Evolutionary conservation across 257 asterid species (phyloP).

Genomic region (Capsicum baccatum): DNA sequence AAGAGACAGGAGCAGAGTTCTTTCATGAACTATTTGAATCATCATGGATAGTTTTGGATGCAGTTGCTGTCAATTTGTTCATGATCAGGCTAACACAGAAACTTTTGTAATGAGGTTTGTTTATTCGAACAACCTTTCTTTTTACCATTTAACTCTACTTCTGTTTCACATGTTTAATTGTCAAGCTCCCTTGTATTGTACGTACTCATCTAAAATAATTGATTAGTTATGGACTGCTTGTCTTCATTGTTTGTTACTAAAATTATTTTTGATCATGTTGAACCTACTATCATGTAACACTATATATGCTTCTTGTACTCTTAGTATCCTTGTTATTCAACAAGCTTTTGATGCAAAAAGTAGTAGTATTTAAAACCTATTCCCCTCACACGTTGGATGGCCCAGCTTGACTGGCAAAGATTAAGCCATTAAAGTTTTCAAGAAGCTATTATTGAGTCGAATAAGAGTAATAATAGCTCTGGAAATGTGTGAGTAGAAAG

Average conservation of each 20-base stretch:
- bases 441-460: background rate
- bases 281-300: constrained; percentile 20
- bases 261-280: background rate
- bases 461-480: background rate
- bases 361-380: background rate
- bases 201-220: constrained; percentile 15
- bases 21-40: constrained; percentile 98
- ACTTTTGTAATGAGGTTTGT: constrained; percentile 55
- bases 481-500: background rate
- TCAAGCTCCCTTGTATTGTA: constrained; percentile 30
- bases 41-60: constrained; percentile 93
- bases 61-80: constrained; percentile 81
- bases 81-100: constrained; percentile 93
- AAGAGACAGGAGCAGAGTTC: constrained; percentile 87
- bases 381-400: constrained; percentile 25
- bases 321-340: constrained; percentile 6
- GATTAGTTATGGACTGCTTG: background rate
- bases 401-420: background rate
- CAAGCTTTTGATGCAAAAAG: background rate
- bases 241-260: background rate
- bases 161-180: constrained; percentile 39
- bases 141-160: constrained; percentile 39
- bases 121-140: constrained; percentile 30
- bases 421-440: constrained; percentile 15
- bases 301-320: constrained; percentile 7